Evolutionary conservation across 2,329 filamentous ascomycete species (phyloP).

Genomic region (Chaetomium globosum): DNA sequence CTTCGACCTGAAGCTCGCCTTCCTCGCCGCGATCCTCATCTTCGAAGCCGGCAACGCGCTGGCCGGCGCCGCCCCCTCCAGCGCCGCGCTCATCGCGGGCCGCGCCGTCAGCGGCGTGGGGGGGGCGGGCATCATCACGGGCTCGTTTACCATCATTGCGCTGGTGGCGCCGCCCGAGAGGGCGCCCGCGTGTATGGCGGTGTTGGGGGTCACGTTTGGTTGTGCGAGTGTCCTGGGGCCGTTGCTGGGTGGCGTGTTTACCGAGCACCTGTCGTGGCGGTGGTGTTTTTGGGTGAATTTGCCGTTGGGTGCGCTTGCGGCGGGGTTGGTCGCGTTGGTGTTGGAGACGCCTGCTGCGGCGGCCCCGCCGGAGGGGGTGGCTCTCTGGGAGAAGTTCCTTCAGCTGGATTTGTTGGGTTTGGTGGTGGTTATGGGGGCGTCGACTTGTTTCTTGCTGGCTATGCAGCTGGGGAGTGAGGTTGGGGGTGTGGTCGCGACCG

Average conservation of each 20-base stretch:
- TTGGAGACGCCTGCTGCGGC: background rate
- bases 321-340: constrained; percentile 39
- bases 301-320: constrained; percentile 58
- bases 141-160: constrained; percentile 5
- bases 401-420: background rate
- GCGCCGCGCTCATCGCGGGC: constrained; percentile 17
- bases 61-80: constrained; percentile 11
- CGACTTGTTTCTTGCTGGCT: constrained; percentile 1
- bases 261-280: constrained; percentile 22
- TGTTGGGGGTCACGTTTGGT: background rate
- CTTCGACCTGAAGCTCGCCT: constrained; percentile 10
- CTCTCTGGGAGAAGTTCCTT: background rate
- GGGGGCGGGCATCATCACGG: constrained; percentile 16
- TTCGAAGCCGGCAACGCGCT: constrained; percentile 18
- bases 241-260: constrained; percentile 23
- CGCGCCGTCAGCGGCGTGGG: constrained; percentile 19
- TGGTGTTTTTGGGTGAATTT: constrained; percentile 24
- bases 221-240: constrained; percentile 24
- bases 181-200: background rate
- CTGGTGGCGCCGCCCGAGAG: background rate
- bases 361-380: background rate
- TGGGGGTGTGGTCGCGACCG: background rate
- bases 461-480: constrained; percentile 6
- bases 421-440: background rate
- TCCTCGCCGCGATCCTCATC: constrained; percentile 12